phyloP scores from a whole-genome alignment of 1,139 yeast genomes.

The Chernovozyma sophiae-reginae region DNA sequence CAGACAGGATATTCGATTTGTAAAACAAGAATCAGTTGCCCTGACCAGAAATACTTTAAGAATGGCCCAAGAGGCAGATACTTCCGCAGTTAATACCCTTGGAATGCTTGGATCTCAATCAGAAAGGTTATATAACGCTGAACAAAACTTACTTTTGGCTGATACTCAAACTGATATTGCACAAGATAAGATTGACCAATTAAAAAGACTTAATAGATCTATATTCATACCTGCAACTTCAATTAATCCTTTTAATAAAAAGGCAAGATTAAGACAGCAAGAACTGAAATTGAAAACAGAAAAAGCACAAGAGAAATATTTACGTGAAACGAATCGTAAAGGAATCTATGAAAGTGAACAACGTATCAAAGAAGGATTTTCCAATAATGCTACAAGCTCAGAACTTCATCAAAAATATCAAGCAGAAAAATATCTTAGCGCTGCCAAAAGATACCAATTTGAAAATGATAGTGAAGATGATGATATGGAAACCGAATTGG shows the following conservation, averaged over 20 bases:
- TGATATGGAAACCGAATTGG: slow-evolving; percentile 55
- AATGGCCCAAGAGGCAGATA: slow-evolving; percentile 91
- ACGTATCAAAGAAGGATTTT: slow-evolving; percentile 40
- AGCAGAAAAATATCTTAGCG: slow-evolving; percentile 44
- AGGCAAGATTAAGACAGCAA: slow-evolving; percentile 67
- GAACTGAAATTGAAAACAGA: slow-evolving; percentile 70
- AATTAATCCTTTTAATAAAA: slow-evolving; percentile 82
- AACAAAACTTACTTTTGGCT: slow-evolving; percentile 70
- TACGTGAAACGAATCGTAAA: slow-evolving; percentile 38
- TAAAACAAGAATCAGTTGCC: slow-evolving; percentile 83
- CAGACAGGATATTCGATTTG: slow-evolving; percentile 77
- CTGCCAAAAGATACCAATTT: slow-evolving; percentile 48
- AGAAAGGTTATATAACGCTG: slow-evolving; percentile 76
- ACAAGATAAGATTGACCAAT: slow-evolving; percentile 76
- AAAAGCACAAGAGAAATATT: slow-evolving; percentile 56
- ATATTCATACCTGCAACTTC: slow-evolving; percentile 76
- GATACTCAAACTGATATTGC: slow-evolving; percentile 82
- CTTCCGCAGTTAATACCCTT: slow-evolving; percentile 81
- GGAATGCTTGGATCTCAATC: slow-evolving; percentile 94
- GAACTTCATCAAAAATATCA: slow-evolving; percentile 46
- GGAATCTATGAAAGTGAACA: slow-evolving; percentile 47
- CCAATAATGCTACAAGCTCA: slow-evolving; percentile 32
- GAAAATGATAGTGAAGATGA: slow-evolving; percentile 58
- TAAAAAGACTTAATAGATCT: slow-evolving; percentile 75
- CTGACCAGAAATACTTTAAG: slow-evolving; percentile 82